A percentile compares a stretch with the other conserved stretches of the same genome.
phyloP scores from a whole-genome alignment of 768 basidiomycete genomes.

The Tremella mesenterica region DNA sequence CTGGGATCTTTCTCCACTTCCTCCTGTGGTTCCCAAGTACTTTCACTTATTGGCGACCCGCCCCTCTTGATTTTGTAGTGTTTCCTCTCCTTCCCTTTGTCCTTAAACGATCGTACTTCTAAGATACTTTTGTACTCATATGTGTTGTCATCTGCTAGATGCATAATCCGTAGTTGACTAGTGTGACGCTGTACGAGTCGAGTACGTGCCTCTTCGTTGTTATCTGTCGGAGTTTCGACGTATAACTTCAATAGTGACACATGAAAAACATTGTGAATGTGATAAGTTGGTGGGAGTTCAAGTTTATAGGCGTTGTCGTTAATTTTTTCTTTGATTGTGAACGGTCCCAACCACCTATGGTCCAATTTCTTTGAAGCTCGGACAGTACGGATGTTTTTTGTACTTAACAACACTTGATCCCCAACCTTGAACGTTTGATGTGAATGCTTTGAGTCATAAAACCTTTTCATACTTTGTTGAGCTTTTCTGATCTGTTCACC shows the following conservation, averaged over 20 bases:
- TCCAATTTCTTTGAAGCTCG: constrained; percentile 1
- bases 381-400: neutral
- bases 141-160: no score
- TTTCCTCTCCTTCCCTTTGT: neutral
- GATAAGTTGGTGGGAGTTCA: neutral
- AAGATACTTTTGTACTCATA: no score
- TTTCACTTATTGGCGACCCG: neutral
- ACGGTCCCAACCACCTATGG: constrained; percentile 15
- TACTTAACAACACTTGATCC: neutral
- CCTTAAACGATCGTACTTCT: no score
- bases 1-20: neutral
- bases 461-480: no score
- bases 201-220: no score
- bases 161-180: no score
- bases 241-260: neutral
- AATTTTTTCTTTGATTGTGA: neutral
- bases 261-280: neutral
- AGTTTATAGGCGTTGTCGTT: neutral
- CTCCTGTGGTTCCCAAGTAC: neutral
- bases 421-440: no score
- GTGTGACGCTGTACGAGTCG: no score
- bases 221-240: no score
- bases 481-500: no score
- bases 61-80: neutral
- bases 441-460: no score